A percentile compares a stretch with the other conserved stretches of the same genome.
phyloP scores from a whole-genome alignment of 2,329 filamentous ascomycete genomes.

The Talaromyces islandicus region DNA sequence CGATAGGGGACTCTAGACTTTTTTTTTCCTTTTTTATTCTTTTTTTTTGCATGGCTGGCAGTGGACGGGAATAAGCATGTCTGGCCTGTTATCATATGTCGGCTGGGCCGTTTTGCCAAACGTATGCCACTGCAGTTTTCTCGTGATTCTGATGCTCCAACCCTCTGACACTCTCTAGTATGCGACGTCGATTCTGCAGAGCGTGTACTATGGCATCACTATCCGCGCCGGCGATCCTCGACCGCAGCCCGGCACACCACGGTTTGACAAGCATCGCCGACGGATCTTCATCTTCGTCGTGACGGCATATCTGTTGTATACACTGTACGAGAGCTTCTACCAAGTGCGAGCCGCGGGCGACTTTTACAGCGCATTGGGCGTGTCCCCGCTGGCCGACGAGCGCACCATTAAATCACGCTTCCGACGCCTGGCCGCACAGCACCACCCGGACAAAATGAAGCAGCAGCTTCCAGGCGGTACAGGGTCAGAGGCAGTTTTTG shows the following conservation, averaged over 20 bases:
- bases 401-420: constrained; percentile 78
- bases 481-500: constrained; percentile 56
- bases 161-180: constrained; percentile 49
- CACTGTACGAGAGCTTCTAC: constrained; percentile 85
- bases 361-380: constrained; percentile 72
- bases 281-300: constrained; percentile 81
- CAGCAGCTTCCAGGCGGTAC: constrained; percentile 24
- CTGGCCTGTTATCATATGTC: constrained; percentile 48
- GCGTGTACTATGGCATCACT: constrained; percentile 77
- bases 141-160: neutral
- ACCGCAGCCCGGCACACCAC: constrained; percentile 61
- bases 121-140: constrained; percentile 35
- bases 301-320: constrained; percentile 78
- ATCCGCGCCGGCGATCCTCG: constrained; percentile 85
- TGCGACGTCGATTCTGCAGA: constrained; percentile 70
- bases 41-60: neutral
- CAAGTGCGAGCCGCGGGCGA: constrained; percentile 64
- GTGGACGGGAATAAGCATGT: constrained; percentile 19
- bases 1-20: no score
- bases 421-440: constrained; percentile 61
- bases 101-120: constrained; percentile 60
- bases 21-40: no score
- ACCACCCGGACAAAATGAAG: constrained; percentile 77
- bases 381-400: constrained; percentile 64
- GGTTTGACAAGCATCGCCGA: constrained; percentile 67